Evolutionary conservation across 2,329 filamentous ascomycete genomes (phyloP).

Genomic region (Akanthomyces dipterigenus): DNA sequence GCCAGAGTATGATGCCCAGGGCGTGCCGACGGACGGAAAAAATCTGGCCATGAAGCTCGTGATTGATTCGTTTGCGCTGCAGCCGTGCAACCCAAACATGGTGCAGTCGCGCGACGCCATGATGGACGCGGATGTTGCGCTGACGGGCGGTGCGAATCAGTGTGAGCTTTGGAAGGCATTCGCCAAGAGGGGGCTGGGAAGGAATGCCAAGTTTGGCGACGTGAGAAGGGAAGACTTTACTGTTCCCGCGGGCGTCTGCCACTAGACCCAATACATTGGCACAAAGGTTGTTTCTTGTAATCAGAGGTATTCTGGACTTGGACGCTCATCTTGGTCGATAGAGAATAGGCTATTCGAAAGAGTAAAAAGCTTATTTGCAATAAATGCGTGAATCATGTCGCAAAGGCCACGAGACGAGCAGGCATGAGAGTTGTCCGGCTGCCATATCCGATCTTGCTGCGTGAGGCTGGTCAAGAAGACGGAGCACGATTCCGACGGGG

Average conservation of each 20-base stretch:
- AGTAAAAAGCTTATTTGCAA: too few species aligned
- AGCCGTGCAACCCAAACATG: slow-evolving; percentile 51
- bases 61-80: slow-evolving; percentile 44
- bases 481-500: slow-evolving; percentile 14
- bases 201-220: slow-evolving; percentile 25
- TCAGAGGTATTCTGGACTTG: too few species aligned
- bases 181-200: slow-evolving; percentile 49
- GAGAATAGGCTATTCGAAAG: too few species aligned
- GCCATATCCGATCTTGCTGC: not conserved
- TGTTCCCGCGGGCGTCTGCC: slow-evolving; percentile 13
- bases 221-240: slow-evolving; percentile 26
- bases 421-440: slow-evolving; percentile 69
- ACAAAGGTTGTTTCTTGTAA: too few species aligned
- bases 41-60: slow-evolving; percentile 48
- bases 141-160: slow-evolving; percentile 43
- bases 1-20: slow-evolving; percentile 28
- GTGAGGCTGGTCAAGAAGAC: not conserved
- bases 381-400: too few species aligned
- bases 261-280: not conserved
- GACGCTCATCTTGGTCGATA: too few species aligned
- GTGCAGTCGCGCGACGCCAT: slow-evolving; percentile 48
- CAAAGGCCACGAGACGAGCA: slow-evolving; percentile 57
- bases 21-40: slow-evolving; percentile 45
- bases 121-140: slow-evolving; percentile 44
- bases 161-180: slow-evolving; percentile 50